Conservation (phyloP, 345 rosid species). For the Aegle marmelos region DNA sequence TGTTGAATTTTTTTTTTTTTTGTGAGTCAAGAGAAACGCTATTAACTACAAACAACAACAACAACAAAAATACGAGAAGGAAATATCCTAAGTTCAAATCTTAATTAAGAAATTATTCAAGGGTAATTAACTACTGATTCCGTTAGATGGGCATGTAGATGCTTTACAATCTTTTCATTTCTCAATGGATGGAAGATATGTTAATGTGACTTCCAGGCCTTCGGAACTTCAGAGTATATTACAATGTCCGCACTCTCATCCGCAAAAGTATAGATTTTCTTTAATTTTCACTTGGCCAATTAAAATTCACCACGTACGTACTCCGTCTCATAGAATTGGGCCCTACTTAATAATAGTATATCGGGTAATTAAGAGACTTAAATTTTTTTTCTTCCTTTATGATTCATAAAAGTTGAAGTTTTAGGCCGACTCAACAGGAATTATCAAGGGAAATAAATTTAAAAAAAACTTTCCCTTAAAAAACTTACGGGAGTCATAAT, state of each 20-base stretch:
- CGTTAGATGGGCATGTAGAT: no score
- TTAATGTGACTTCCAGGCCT: neutral
- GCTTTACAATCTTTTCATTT: neutral
- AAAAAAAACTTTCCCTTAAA: neutral
- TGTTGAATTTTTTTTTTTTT: neutral
- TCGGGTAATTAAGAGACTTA: neutral
- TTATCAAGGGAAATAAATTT: neutral
- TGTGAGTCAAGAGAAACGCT: no score
- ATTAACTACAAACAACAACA: no score
- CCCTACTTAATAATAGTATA: neutral
- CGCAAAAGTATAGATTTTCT: neutral
- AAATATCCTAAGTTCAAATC: no score
- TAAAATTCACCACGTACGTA: neutral
- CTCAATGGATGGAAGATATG: neutral
- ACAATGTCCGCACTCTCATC: neutral
- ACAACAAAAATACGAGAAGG: no score
- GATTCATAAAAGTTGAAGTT: neutral
- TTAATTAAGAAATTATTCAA: no score
- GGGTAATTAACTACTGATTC: no score
- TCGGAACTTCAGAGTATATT: neutral
- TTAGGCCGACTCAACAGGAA: neutral
- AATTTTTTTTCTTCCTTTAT: neutral
- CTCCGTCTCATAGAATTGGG: neutral
- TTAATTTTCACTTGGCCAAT: neutral
- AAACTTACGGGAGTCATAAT: neutral